These are phyloP conservation scores for Microbotryomycetes sp. DNA, from an alignment of 1,284 basidiomycete genomes.

Conservation along the genomic window DNA sequence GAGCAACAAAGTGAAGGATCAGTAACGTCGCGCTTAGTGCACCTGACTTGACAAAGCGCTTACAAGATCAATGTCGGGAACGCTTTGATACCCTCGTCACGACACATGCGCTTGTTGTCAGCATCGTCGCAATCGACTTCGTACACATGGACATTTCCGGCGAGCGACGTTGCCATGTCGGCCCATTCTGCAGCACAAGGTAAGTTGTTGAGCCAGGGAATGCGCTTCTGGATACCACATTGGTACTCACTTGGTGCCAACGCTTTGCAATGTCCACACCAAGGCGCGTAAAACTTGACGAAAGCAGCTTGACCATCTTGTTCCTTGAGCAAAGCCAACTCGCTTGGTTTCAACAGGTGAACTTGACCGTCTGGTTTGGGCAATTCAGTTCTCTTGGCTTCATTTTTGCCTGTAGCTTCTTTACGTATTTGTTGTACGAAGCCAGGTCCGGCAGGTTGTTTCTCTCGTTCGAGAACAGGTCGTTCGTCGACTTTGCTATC, in stretches of 20 bases:
- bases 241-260: slow-evolving; percentile 48
- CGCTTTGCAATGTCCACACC: slow-evolving; percentile 66
- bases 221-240: not conserved
- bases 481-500: not conserved
- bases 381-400: not conserved
- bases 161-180: slow-evolving; percentile 61
- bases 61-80: slow-evolving; percentile 75
- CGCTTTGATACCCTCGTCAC: slow-evolving; percentile 57
- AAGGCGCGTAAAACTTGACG: slow-evolving; percentile 86
- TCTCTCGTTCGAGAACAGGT: slow-evolving; percentile 2
- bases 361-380: slow-evolving; percentile 28
- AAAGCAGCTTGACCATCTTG: slow-evolving; percentile 57
- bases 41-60: slow-evolving; percentile 29
- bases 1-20: not conserved
- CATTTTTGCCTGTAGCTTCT: too few species aligned
- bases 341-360: slow-evolving; percentile 10
- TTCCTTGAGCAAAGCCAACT: slow-evolving; percentile 14
- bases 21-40: not conserved
- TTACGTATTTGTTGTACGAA: not conserved
- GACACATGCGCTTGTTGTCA: slow-evolving; percentile 57
- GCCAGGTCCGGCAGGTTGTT: not conserved
- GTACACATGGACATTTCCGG: slow-evolving; percentile 63
- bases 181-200: slow-evolving; percentile 51
- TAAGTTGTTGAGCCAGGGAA: not conserved
- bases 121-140: slow-evolving; percentile 74